These are phyloP conservation scores for Fraxinus dipetala DNA, from an alignment of 305 asterid genomes.

Conservation along the genomic window DNA sequence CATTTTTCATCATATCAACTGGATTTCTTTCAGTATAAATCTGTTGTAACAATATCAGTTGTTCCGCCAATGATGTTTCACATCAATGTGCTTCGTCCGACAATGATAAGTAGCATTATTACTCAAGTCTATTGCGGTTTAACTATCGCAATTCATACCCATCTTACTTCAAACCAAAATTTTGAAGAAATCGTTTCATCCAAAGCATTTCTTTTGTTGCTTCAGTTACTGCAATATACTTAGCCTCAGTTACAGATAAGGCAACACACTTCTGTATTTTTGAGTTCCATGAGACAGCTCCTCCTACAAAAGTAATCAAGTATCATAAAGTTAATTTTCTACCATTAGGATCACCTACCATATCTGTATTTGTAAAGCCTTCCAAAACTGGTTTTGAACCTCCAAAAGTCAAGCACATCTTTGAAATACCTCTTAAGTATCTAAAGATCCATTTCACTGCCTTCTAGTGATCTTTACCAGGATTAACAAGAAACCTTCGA, in stretches of 20 bases:
- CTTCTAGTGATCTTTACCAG: no score
- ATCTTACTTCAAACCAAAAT: background rate
- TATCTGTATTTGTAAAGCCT: background rate
- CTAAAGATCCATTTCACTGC: no score
- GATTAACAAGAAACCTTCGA: no score
- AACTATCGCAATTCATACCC: background rate
- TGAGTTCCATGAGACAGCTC: background rate
- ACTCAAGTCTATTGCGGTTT: background rate
- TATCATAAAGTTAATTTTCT: background rate
- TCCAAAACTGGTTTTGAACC: background rate
- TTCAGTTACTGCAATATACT: background rate
- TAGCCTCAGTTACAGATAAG: background rate
- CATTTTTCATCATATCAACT: background rate
- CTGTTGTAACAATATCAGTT: background rate
- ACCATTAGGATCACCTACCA: background rate
- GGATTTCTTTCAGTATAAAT: background rate
- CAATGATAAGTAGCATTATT: background rate
- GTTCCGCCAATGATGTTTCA: background rate
- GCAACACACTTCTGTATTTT: background rate
- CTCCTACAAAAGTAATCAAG: no score
- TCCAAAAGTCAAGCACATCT: background rate
- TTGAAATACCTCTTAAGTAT: no score
- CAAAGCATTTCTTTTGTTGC: background rate
- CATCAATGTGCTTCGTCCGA: background rate
- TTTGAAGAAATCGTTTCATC: background rate